Evolutionary conservation across 768 basidiomycete genomes (phyloP).

Genomic region (Harrya chromipes): DNA sequence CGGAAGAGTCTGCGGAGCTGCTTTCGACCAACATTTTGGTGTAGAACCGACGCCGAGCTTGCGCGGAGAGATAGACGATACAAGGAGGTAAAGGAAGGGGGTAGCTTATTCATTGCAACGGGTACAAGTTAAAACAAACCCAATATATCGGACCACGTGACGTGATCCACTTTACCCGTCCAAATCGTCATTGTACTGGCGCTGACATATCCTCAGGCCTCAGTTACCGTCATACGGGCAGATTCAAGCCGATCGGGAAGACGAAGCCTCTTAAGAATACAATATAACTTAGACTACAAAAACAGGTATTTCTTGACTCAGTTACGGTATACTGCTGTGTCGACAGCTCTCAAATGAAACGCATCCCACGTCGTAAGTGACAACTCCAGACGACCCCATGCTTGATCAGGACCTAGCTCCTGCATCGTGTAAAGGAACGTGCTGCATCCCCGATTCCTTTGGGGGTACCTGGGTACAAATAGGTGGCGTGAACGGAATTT

Average conservation of each 20-base stretch:
- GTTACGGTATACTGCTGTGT: background rate
- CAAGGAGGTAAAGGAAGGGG: conserved; percentile 47
- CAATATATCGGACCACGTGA: conserved; percentile 14
- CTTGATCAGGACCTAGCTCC: conserved; percentile 10
- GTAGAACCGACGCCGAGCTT: conserved; percentile 54
- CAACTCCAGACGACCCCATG: conserved; percentile 1
- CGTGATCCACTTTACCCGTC: conserved; percentile 6
- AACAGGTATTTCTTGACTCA: background rate
- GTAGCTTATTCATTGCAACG: conserved; percentile 19
- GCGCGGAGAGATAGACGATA: conserved; percentile 61
- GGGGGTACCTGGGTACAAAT: conserved; percentile 26
- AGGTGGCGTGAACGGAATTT: conserved; percentile 1
- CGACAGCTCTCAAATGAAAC: conserved; percentile 9
- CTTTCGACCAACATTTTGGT: conserved; percentile 42
- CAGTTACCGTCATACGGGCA: no score
- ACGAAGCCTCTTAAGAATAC: background rate
- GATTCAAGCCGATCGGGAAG: conserved; percentile 3
- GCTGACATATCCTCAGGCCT: no score
- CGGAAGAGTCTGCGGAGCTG: conserved; percentile 50
- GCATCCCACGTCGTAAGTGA: conserved; percentile 9
- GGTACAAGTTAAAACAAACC: background rate
- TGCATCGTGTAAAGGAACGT: conserved; percentile 20
- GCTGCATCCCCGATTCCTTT: conserved; percentile 8
- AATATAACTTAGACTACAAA: conserved; percentile 5
- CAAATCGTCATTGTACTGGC: no score